Base-by-base conservation (phyloP, 2,329 filamentous ascomycete species). In the Fusarium xyrophilum region DNA sequence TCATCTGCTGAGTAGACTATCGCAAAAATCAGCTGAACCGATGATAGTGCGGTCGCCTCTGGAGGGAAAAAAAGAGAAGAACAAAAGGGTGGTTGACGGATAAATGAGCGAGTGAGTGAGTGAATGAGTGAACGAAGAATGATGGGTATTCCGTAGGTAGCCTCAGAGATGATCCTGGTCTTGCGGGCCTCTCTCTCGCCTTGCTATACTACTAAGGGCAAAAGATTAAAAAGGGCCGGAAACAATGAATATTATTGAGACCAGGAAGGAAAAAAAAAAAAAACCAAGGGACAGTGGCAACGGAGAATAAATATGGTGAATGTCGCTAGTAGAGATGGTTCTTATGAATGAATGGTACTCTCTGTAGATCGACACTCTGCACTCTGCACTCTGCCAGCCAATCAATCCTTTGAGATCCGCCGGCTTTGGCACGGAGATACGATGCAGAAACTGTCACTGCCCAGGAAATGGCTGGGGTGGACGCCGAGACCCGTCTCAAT, bases 1-100 rank as follows among this genome's bases (percentile, higher is more conserved):
- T 88, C 86, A 89, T 68, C 39, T 32, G 39, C 32, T 42, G 59
- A 56, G 14, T n/a, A 28, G 30, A 44, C 12, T 40, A n/a, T 38
- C n/a, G 6, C n/a, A 47, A 43, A n/a, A 47, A 36, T n/a, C 25
- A 12, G 19, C 21, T 14, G 38, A 33, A 19, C n/a, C n/a, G n/a
- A 19, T 7, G 4, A 39, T 25, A 25, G 25, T 30, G 43, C n/a
- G 28, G 12, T 19, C 13, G 7, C 30, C 19, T 27, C 40, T 3
- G 14, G 19, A 33, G 15, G 2, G 9, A 11, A 15, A 32, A 23
- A 5, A 23, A 28, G 6, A n/a, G 27, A 13, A 23, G 12, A 13
- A 27, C 51, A 39, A 65, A 27, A 53, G 13, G 38, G n/a, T 30
- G n/a, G 9, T 48, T 33, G 27, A 15, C 12, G 21, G 32, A 36